Percentiles rank a stretch among this genome's conserved stretches.
Conservation (phyloP, 1,284 basidiomycete genomes). For the Cutaneotrichosporon curvatum region DNA sequence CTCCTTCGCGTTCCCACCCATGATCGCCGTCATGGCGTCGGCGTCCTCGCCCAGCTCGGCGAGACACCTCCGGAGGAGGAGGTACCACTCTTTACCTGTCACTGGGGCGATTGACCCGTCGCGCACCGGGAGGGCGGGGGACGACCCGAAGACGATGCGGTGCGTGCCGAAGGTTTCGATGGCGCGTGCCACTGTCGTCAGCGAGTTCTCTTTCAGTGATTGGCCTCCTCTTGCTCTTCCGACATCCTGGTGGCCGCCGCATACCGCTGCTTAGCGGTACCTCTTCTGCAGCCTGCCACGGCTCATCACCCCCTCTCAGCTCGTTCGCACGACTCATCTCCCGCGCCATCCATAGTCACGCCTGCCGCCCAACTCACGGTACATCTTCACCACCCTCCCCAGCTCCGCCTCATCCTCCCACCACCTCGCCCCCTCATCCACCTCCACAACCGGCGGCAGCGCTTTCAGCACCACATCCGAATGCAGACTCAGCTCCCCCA, state of each 20-base stretch:
- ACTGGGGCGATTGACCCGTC: slow-evolving; percentile 41
- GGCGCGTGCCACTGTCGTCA: slow-evolving; percentile 44
- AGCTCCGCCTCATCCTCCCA: slow-evolving; percentile 65
- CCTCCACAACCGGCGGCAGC: slow-evolving; percentile 66
- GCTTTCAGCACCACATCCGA: slow-evolving; percentile 68
- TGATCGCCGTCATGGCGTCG: slow-evolving; percentile 53
- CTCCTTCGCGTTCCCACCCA: slow-evolving; percentile 29
- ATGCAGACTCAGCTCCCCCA: slow-evolving; percentile 67
- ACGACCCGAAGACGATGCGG: slow-evolving; percentile 55
- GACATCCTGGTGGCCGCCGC: not conserved
- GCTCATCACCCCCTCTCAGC: no score
- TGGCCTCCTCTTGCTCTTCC: not conserved
- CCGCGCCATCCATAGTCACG: no score
- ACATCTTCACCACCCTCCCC: slow-evolving; percentile 73
- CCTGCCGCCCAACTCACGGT: slow-evolving; percentile 55
- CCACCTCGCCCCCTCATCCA: slow-evolving; percentile 37
- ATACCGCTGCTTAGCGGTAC: no score
- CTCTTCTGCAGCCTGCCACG: no score
- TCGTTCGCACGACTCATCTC: no score
- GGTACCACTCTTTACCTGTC: slow-evolving; percentile 65
- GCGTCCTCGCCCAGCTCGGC: slow-evolving; percentile 76
- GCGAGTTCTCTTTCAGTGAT: no score
- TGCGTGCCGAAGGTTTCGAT: slow-evolving; percentile 59
- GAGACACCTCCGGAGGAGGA: slow-evolving; percentile 66
- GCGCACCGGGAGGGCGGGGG: slow-evolving; percentile 41